phyloP scores from a whole-genome alignment of 257 asterid species.

The Cinchona pubescens region DNA sequence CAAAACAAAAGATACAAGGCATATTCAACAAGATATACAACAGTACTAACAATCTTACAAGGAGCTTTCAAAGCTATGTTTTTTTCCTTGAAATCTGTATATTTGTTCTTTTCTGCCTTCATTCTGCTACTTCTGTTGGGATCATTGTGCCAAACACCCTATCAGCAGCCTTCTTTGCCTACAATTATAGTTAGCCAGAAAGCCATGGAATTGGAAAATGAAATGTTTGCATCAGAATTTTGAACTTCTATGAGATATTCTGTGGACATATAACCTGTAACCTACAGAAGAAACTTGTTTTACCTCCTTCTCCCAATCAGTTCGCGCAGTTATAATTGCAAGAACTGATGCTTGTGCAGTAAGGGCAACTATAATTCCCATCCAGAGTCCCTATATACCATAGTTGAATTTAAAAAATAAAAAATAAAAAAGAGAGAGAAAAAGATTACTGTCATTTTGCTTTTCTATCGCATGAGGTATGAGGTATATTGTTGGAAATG shows the following conservation, averaged over 20 bases:
- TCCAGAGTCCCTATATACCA: constrained; percentile 26
- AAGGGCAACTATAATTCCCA: constrained; percentile 16
- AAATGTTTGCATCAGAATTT: neutral
- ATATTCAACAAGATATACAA: neutral
- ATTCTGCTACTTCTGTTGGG: neutral
- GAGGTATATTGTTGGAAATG: neutral
- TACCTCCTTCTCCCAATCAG: constrained; percentile 27
- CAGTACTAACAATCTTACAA: too few species aligned
- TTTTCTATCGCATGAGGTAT: neutral
- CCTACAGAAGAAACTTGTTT: neutral
- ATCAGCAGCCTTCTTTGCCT: constrained; percentile 21
- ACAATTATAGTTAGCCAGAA: neutral
- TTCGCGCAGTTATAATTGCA: constrained; percentile 15
- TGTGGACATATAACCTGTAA: neutral
- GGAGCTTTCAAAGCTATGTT: neutral
- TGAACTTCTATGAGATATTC: neutral
- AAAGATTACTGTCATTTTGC: neutral
- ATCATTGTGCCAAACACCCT: neutral
- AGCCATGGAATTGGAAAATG: neutral
- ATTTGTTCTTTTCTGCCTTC: neutral
- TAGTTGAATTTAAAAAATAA: too few species aligned
- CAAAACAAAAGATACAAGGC: neutral
- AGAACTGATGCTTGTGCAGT: constrained; percentile 19
- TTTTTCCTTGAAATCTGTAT: neutral
- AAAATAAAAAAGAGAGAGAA: too few species aligned